Conservation (phyloP, 1,284 basidiomycete species). For the Trichosporon sp. region DNA sequence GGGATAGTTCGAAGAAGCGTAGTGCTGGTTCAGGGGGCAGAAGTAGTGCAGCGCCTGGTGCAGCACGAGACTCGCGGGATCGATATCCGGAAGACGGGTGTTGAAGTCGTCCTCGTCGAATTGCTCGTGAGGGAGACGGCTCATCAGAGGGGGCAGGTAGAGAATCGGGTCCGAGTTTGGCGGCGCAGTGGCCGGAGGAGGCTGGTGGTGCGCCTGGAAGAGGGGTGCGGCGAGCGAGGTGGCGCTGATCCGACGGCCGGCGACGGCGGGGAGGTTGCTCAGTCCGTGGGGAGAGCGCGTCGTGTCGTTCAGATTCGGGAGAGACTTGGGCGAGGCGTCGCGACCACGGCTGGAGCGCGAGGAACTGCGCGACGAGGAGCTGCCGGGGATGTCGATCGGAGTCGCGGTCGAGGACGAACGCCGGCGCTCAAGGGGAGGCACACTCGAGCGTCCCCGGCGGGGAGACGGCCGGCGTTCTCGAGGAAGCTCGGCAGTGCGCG, state of each 20-base stretch:
- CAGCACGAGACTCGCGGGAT: slow-evolving; percentile 76
- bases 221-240: slow-evolving; percentile 27
- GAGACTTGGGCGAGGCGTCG: slow-evolving; percentile 30
- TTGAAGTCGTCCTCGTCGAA: slow-evolving; percentile 62
- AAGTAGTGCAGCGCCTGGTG: slow-evolving; percentile 82
- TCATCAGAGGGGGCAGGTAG: slow-evolving; percentile 77
- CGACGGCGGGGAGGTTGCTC: slow-evolving; percentile 25
- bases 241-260: slow-evolving; percentile 26
- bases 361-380: background rate
- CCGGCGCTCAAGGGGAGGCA: background rate
- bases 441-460: background rate
- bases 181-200: slow-evolving; percentile 62
- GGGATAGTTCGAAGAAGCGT: slow-evolving; percentile 67
- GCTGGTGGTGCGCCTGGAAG: slow-evolving; percentile 58
- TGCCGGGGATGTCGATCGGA: slow-evolving; percentile 5
- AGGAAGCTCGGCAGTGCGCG: background rate
- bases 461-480: background rate
- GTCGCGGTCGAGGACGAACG: background rate
- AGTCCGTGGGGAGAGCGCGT: slow-evolving; percentile 23
- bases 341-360: slow-evolving; percentile 26
- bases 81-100: slow-evolving; percentile 77
- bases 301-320: slow-evolving; percentile 30
- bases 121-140: slow-evolving; percentile 60
- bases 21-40: slow-evolving; percentile 64
- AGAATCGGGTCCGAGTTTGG: slow-evolving; percentile 63